phyloP scores from a whole-genome alignment of 495 filamentous ascomycete species.

The Recurvomyces mirabilis region DNA sequence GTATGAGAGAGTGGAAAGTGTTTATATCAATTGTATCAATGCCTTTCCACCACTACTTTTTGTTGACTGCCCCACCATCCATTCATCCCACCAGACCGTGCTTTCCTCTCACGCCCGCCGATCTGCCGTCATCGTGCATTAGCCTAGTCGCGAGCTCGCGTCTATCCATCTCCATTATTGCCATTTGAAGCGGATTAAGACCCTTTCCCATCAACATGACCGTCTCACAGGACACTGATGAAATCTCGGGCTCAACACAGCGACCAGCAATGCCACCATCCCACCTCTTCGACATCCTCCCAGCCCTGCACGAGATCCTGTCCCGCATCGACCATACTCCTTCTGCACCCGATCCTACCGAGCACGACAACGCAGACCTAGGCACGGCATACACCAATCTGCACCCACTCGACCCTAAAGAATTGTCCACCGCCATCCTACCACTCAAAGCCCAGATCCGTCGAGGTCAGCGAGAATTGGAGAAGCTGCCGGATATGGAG shows the following conservation, averaged over 20 bases:
- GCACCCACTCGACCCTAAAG: constrained; percentile 55
- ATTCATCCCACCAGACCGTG: background rate
- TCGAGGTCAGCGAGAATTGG: constrained; percentile 57
- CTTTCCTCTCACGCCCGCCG: background rate
- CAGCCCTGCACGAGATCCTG: constrained; percentile 67
- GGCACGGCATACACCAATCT: constrained; percentile 18
- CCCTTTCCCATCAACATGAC: background rate
- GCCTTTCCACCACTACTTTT: background rate
- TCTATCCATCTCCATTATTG: too few relatives aligned
- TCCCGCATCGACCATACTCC: constrained; percentile 50
- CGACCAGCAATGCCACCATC: constrained; percentile 36
- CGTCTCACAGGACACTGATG: too few relatives aligned
- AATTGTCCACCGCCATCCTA: constrained; percentile 62
- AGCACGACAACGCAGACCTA: constrained; percentile 2
- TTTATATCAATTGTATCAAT: too few relatives aligned
- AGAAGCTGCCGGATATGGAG: constrained; percentile 60
- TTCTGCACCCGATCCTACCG: constrained; percentile 17
- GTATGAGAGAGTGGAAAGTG: too few relatives aligned
- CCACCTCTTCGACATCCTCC: constrained; percentile 69
- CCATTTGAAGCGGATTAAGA: too few relatives aligned
- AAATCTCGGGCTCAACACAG: constrained; percentile 12
- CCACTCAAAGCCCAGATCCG: constrained; percentile 69
- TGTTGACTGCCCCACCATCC: background rate
- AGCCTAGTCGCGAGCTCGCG: too few relatives aligned
- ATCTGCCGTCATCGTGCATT: background rate